phyloP scores from a whole-genome alignment of 2,329 filamentous ascomycete genomes.

The Aschersonia sp. region DNA sequence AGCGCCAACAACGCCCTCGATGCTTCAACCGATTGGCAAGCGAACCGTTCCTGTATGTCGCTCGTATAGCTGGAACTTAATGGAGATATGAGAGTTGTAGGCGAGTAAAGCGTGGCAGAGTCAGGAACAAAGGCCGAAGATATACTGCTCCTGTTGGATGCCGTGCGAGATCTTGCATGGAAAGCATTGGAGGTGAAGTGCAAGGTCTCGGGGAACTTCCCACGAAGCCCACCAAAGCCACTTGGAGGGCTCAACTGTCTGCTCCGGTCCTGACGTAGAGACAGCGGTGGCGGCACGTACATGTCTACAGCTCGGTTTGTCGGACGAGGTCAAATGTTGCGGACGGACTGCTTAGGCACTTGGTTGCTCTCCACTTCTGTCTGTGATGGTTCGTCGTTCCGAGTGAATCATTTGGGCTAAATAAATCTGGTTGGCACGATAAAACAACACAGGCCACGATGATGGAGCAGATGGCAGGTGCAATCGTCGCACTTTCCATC shows the following conservation, averaged over 20 bases:
- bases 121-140: constrained; percentile 22
- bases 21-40: constrained; percentile 9
- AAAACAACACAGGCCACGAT: neutral
- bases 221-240: constrained; percentile 4
- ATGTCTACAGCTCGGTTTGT: too few species aligned
- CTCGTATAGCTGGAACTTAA: constrained; percentile 20
- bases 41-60: constrained; percentile 18
- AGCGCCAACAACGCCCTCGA: constrained; percentile 14
- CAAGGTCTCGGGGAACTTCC: constrained; percentile 15
- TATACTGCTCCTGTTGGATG: constrained; percentile 22
- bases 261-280: too few species aligned
- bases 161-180: constrained; percentile 19
- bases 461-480: constrained; percentile 1
- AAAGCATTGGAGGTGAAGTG: constrained; percentile 13
- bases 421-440: too few species aligned
- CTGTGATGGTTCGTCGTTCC: too few species aligned
- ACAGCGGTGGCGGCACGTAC: too few species aligned
- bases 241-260: too few species aligned
- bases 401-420: too few species aligned
- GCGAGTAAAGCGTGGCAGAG: constrained; percentile 22
- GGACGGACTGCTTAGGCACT: too few species aligned
- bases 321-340: too few species aligned
- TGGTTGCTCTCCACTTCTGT: too few species aligned
- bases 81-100: constrained; percentile 19
- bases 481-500: neutral